Evolutionary conservation across 1,139 yeast species (phyloP).

Genomic region (Pichia sp.): DNA sequence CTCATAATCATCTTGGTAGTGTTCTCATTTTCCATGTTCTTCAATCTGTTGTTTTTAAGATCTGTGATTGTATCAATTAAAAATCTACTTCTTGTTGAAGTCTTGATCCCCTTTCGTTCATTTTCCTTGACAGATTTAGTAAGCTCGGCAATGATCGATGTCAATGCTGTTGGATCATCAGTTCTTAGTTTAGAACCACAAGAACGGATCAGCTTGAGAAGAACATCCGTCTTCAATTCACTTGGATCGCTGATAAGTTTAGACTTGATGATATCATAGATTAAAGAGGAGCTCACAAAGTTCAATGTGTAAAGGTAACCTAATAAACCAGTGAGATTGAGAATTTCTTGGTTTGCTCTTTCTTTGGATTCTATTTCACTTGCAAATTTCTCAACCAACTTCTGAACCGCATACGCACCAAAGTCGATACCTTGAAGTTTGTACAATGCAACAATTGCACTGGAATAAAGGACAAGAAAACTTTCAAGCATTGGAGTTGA

Average conservation of each 20-base stretch:
- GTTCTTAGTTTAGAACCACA: constrained; percentile 82
- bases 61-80: constrained; percentile 79
- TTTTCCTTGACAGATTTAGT: constrained; percentile 40
- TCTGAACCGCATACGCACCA: constrained; percentile 83
- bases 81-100: constrained; percentile 68
- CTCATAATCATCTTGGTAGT: constrained; percentile 46
- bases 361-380: constrained; percentile 25
- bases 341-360: constrained; percentile 45
- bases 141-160: constrained; percentile 61
- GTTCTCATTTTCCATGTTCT: constrained; percentile 37
- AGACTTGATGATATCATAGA: constrained; percentile 64
- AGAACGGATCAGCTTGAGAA: constrained; percentile 62
- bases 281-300: constrained; percentile 60
- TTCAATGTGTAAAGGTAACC: constrained; percentile 76
- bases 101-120: constrained; percentile 31
- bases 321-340: constrained; percentile 66
- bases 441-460: constrained; percentile 68
- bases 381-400: constrained; percentile 57
- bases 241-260: constrained; percentile 40
- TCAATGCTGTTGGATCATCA: constrained; percentile 84
- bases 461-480: constrained; percentile 74
- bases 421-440: constrained; percentile 79
- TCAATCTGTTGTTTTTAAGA: constrained; percentile 77
- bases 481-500: constrained; percentile 69
- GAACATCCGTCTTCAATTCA: constrained; percentile 70